A percentile compares a stretch with the other conserved stretches of the same genome.
Evolutionary conservation across 2,329 filamentous ascomycete species (phyloP).

Genomic region (Neofusicoccum umdonicola): DNA sequence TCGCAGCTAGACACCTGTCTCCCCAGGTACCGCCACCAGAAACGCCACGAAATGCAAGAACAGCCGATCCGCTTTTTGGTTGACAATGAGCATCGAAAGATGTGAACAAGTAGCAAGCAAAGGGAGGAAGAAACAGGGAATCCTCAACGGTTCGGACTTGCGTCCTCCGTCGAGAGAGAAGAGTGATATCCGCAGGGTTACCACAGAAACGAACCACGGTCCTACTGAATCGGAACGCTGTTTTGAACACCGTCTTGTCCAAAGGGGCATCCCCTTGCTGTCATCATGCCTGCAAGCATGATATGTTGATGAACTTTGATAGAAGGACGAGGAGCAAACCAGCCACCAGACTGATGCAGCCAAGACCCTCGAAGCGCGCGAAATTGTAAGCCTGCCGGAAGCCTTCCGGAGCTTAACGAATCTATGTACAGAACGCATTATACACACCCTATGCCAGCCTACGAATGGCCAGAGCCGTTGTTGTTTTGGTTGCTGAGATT

Average conservation of each 20-base stretch:
- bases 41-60: not conserved
- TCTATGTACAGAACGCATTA: not conserved
- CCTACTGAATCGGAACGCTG: not conserved
- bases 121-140: not conserved
- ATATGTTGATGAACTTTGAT: not conserved
- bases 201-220: not conserved
- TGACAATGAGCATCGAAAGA: not conserved
- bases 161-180: not conserved
- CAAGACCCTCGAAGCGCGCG: not conserved
- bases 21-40: not conserved
- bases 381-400: not conserved
- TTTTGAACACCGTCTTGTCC: not conserved
- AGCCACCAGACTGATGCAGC: constrained; percentile 1
- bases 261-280: not conserved
- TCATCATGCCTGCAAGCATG: not conserved
- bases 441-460: not conserved
- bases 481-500: constrained; percentile 6
- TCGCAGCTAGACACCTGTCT: not conserved
- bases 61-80: not conserved
- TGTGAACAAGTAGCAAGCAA: not conserved
- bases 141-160: not conserved
- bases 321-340: not conserved
- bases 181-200: not conserved
- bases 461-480: not conserved
- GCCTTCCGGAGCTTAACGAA: not conserved